Evolutionary conservation across 2,329 filamentous ascomycete genomes (phyloP).

Genomic region (Onygena corvina): DNA sequence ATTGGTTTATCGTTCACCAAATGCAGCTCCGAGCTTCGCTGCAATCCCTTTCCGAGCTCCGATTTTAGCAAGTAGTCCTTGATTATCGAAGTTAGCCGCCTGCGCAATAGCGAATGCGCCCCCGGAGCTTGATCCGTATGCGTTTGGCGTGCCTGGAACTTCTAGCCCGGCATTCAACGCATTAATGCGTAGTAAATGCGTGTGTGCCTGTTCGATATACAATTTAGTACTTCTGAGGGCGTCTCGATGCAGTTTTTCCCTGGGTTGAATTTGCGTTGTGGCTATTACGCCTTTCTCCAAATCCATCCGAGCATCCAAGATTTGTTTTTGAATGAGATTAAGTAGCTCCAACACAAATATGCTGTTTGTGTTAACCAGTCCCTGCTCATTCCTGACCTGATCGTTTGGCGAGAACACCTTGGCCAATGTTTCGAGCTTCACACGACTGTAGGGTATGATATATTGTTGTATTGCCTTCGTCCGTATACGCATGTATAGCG

Average conservation of each 20-base stretch:
- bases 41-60: neutral
- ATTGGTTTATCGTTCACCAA: neutral
- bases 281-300: constrained; percentile 69
- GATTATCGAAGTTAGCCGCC: neutral
- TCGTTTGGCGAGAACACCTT: constrained; percentile 58
- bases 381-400: constrained; percentile 45
- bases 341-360: constrained; percentile 52
- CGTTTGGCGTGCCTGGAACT: constrained; percentile 35
- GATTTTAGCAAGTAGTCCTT: neutral
- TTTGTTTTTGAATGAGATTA: constrained; percentile 59
- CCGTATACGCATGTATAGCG: constrained; percentile 63
- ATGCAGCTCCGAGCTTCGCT: neutral
- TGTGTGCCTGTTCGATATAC: constrained; percentile 62
- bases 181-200: constrained; percentile 67
- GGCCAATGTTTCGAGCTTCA: constrained; percentile 68
- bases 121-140: neutral
- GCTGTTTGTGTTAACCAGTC: constrained; percentile 16
- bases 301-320: constrained; percentile 70
- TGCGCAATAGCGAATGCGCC: neutral
- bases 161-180: constrained; percentile 65
- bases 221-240: constrained; percentile 55
- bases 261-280: constrained; percentile 53
- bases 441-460: constrained; percentile 76
- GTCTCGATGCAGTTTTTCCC: constrained; percentile 57
- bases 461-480: constrained; percentile 91